phyloP scores from a whole-genome alignment of 176 grass and related monocot species.

The Oryza australiensis region DNA sequence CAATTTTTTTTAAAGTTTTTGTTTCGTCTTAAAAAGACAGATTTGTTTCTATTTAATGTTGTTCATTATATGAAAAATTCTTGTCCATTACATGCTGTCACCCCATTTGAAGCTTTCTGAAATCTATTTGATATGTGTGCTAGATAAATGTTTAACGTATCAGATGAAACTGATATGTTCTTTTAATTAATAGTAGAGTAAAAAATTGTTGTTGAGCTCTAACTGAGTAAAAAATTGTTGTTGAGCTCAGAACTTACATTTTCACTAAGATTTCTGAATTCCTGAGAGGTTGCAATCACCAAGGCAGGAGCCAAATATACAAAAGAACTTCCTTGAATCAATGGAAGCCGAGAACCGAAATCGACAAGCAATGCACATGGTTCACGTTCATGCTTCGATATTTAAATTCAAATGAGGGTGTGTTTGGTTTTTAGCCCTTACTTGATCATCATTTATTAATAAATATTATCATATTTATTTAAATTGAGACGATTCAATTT shows the following conservation, averaged over 20 bases:
- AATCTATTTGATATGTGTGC: background rate
- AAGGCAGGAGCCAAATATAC: slow-evolving; percentile 94
- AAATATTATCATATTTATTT: no score
- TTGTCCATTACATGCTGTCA: background rate
- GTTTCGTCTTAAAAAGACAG: no score
- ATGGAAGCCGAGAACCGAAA: slow-evolving; percentile 88
- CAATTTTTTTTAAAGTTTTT: no score
- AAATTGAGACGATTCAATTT: no score
- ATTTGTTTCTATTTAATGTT: no score
- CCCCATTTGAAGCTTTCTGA: slow-evolving; percentile 10
- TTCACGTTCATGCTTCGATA: no score
- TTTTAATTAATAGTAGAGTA: background rate
- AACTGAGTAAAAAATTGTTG: slow-evolving; percentile 21
- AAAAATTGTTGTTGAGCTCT: no score
- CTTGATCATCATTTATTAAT: no score
- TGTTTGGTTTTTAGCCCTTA: no score
- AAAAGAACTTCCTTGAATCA: slow-evolving; percentile 98
- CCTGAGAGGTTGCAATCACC: slow-evolving; percentile 89
- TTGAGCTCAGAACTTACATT: slow-evolving; percentile 59
- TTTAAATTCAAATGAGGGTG: no score
- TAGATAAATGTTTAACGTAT: slow-evolving; percentile 2
- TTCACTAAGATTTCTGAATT: slow-evolving; percentile 94
- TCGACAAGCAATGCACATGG: no score
- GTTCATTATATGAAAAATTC: slow-evolving; percentile 1
- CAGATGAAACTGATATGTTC: no score